phyloP scores from a whole-genome alignment of 352 stramenopile species.

The Phytophthora niederhauseri region DNA sequence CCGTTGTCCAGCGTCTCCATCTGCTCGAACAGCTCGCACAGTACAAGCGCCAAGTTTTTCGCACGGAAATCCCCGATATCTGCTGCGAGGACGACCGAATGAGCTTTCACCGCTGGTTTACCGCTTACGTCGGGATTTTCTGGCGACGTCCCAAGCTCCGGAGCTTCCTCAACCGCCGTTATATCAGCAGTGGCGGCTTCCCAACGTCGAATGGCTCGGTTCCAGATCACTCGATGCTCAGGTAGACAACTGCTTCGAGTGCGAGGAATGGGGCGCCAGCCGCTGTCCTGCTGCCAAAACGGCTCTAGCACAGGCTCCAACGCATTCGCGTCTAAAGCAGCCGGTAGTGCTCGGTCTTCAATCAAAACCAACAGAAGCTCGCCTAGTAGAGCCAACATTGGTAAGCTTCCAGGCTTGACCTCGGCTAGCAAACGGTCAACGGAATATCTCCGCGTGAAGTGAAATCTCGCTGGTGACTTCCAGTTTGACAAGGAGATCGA shows the following conservation, averaged over 20 bases:
- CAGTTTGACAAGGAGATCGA: conserved; percentile 19
- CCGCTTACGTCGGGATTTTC: neutral
- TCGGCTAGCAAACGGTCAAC: conserved; percentile 52
- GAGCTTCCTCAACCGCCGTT: neutral
- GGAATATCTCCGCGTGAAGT: conserved; percentile 52
- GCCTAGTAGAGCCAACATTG: conserved; percentile 50
- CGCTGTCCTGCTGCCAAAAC: conserved; percentile 54
- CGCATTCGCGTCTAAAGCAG: conserved; percentile 24
- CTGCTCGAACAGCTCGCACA: conserved; percentile 75
- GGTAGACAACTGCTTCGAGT: conserved; percentile 33
- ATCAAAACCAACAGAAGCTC: conserved; percentile 63
- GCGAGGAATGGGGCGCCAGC: conserved; percentile 29
- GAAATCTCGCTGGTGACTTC: conserved; percentile 41
- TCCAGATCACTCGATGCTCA: conserved; percentile 61
- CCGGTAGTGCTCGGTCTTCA: conserved; percentile 30
- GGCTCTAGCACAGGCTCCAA: conserved; percentile 50
- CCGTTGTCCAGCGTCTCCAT: conserved; percentile 67
- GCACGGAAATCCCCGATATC: conserved; percentile 38
- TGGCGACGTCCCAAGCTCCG: neutral
- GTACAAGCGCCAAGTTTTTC: conserved; percentile 43
- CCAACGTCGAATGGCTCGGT: conserved; percentile 66
- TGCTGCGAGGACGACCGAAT: neutral
- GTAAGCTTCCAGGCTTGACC: conserved; percentile 39
- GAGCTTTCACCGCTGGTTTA: neutral
- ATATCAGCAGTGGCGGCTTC: conserved; percentile 31